Base-by-base conservation (phyloP, 1,284 basidiomycete genomes). In the Trametes sp. region DNA sequence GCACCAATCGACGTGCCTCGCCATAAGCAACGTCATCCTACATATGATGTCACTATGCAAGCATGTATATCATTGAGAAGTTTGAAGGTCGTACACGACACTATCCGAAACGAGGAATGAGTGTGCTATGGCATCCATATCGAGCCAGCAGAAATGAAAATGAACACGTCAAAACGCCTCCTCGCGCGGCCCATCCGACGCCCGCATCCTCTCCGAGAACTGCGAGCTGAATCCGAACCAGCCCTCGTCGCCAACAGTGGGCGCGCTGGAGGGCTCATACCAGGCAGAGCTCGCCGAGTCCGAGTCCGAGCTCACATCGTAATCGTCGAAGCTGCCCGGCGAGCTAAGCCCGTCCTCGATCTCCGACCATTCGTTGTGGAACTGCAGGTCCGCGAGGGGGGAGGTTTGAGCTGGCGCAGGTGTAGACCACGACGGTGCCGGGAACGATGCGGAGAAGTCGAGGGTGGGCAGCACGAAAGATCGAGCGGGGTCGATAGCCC, bases 391-490 rank as follows among this genome's bases (percentile, higher is more conserved):
- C 5, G 68, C 60, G 2, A 70, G 46, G 6, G 69, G 62, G 1
- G 69, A 52, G 42, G 62, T 42, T 60, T 24, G 2, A 36, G 29
- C 1, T 54, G 51, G 57, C 61, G 58, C 64, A 44, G 49, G 71
- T 41, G 63, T 50, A 26, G 63, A 56, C 59, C 70, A 61, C 63
- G 69, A 59, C 3, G 61, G 62, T 3, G 61, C 66, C 4, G 69
- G 57, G 66, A 77, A 77, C 24, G 73, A 75, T 14, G 78, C 74
- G 0, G 88, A 89, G 66, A 92, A 83, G 72, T 92, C 89, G 58
- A 92, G 80, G 0, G 86, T 89, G 2, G 90, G 90, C 16, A 93
- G 74, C 13, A 92, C 75, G 63, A 92, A 81, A 2, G 86, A 87
- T 35, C 80, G 76, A 1, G 86, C 74, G 1, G 86, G 84, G 70